Conservation (phyloP, 1,284 basidiomycete species). For the Coniferiporia weirii region DNA sequence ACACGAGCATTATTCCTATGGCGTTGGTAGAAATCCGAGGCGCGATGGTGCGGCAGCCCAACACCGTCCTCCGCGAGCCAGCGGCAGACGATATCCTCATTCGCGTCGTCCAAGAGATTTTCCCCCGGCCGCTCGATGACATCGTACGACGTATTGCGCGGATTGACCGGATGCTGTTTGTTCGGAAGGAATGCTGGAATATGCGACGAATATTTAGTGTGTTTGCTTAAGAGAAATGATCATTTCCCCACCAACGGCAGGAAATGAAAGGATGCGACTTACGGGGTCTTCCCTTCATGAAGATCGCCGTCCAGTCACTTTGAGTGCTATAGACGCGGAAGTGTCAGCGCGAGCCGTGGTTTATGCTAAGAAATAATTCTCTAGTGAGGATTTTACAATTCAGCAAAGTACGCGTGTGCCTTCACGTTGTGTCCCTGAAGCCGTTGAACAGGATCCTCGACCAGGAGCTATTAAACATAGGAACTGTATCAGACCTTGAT, state of each 20-base stretch:
- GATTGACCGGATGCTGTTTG: conserved; percentile 10
- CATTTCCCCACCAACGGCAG: neutral
- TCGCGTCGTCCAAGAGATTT: conserved; percentile 7
- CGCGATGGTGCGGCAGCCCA: conserved; percentile 4
- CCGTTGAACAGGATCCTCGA: conserved; percentile 3
- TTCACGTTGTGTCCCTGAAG: conserved; percentile 6
- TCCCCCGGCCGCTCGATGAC: conserved; percentile 11
- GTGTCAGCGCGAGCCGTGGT: neutral
- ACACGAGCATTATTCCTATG: conserved; percentile 6
- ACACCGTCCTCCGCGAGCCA: conserved; percentile 11
- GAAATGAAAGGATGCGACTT: neutral
- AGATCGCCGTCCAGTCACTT: conserved; percentile 5
- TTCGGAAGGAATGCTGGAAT: conserved; percentile 7
- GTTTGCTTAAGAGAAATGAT: neutral
- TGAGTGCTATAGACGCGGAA: neutral
- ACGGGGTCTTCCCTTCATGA: conserved; percentile 7
- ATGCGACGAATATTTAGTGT: neutral
- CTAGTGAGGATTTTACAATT: conserved; percentile 5
- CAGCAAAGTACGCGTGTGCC: conserved; percentile 6
- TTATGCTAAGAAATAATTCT: neutral
- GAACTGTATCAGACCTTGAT: neutral
- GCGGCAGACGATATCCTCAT: conserved; percentile 8
- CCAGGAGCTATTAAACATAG: neutral
- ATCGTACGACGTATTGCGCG: conserved; percentile 12
- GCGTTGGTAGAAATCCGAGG: conserved; percentile 1